phyloP scores from a whole-genome alignment of 306 rosid genomes.

The Prinsepia uniflora region DNA sequence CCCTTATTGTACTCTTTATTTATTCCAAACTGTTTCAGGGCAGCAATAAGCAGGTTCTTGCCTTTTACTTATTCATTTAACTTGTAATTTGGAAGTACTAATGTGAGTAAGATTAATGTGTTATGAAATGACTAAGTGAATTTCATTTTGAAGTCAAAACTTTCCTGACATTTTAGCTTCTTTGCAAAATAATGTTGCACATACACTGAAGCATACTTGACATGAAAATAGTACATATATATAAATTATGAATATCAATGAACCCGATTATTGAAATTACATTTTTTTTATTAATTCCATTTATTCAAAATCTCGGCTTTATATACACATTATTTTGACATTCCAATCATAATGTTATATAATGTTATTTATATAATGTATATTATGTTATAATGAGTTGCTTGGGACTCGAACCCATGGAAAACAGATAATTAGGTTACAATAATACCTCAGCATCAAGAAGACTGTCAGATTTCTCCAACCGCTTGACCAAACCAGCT shows the following conservation, averaged over 20 bases:
- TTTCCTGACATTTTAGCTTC: background rate
- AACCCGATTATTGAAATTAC: too few relatives aligned
- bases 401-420: background rate
- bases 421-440: background rate
- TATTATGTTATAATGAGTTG: too few relatives aligned
- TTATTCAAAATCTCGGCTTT: too few relatives aligned
- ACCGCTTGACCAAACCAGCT: conserved; percentile 96
- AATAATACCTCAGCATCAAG: conserved; percentile 61
- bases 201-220: background rate
- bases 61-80: background rate
- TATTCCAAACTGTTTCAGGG: background rate
- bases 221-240: background rate
- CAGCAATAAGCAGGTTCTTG: background rate
- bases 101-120: background rate
- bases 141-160: background rate
- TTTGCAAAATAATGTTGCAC: background rate
- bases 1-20: background rate
- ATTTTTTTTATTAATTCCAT: too few relatives aligned
- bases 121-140: background rate
- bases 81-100: background rate
- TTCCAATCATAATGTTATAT: too few relatives aligned
- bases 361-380: too few relatives aligned
- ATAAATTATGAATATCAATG: background rate
- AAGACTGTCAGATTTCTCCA: conserved; percentile 85
- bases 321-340: too few relatives aligned